Evolutionary conservation across 805 yeast species (phyloP).

Genomic region (Osmozyma mogii): DNA sequence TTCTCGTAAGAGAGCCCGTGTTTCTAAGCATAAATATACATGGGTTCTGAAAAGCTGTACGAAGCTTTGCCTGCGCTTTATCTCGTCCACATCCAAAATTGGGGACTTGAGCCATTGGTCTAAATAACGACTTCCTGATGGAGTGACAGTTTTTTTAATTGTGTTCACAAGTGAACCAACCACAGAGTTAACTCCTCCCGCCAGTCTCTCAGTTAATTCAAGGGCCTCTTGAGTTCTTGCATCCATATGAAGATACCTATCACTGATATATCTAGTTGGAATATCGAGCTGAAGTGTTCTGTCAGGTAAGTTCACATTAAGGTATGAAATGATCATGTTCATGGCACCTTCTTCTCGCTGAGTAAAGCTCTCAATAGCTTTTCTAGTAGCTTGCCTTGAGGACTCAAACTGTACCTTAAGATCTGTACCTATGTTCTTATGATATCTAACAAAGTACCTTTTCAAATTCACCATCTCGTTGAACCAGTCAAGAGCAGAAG

Average conservation of each 20-base stretch:
- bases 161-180: constrained; percentile 67
- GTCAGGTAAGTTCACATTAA: constrained; percentile 67
- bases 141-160: constrained; percentile 66
- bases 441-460: constrained; percentile 53
- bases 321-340: constrained; percentile 53
- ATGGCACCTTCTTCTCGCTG: constrained; percentile 53
- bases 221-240: constrained; percentile 69
- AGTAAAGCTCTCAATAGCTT: constrained; percentile 24
- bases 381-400: constrained; percentile 29
- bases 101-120: constrained; percentile 83
- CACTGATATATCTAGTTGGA: constrained; percentile 53
- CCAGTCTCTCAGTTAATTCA: constrained; percentile 54
- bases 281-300: constrained; percentile 52
- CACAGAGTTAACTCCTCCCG: constrained; percentile 39
- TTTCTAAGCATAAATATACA: constrained; percentile 9
- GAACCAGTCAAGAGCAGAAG: constrained; percentile 45
- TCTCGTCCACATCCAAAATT: constrained; percentile 47
- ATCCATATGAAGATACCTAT: constrained; percentile 66
- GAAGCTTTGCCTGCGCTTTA: constrained; percentile 40
- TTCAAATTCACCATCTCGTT: constrained; percentile 51
- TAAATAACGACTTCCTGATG: constrained; percentile 74
- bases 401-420: constrained; percentile 24
- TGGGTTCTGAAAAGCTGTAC: constrained; percentile 25
- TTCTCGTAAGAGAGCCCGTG: constrained; percentile 32
- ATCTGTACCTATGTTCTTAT: constrained; percentile 24